Evolutionary conservation across 208 protist genomes (phyloP).

Genomic region (Acanthamoeba lenticulata): DNA sequence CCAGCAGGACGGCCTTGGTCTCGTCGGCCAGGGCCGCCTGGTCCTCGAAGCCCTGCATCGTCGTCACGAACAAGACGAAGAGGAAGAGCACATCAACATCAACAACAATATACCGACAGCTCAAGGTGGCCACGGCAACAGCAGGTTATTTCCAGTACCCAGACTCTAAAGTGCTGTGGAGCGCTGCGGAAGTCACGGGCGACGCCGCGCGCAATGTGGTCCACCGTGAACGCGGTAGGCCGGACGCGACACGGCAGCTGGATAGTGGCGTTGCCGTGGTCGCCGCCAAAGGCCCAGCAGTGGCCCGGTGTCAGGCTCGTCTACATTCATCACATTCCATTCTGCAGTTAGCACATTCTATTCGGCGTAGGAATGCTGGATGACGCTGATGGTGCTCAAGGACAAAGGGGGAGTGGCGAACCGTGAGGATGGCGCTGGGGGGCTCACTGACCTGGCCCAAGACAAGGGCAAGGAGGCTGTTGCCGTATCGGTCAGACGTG

Average conservation of each 20-base stretch:
- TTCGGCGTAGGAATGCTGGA: not conserved
- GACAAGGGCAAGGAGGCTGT: not conserved
- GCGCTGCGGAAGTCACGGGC: constrained; percentile 58
- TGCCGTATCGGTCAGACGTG: constrained; percentile 44
- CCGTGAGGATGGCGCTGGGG: constrained; percentile 33
- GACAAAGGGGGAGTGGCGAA: not conserved
- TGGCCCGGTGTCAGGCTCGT: constrained; percentile 50
- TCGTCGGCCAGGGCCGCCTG: not conserved
- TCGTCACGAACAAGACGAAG: not conserved
- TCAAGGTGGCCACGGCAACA: not conserved
- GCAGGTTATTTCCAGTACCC: not conserved
- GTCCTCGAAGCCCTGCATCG: constrained; percentile 14
- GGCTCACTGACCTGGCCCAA: not conserved
- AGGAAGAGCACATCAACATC: not conserved
- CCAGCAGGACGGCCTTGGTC: constrained; percentile 23
- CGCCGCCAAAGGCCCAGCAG: constrained; percentile 55
- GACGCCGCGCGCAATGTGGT: constrained; percentile 50
- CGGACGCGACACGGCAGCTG: constrained; percentile 8
- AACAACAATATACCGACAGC: too few relatives aligned
- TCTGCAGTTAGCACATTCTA: not conserved
- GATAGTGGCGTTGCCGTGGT: constrained; percentile 39
- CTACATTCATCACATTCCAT: too few relatives aligned
- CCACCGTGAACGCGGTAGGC: constrained; percentile 39
- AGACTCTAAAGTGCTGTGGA: constrained; percentile 53
- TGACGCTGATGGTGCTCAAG: not conserved